Percentiles rank a stretch among this genome's conserved stretches.
phyloP scores from a whole-genome alignment of 108 stramenopile genomes.

The Nitzschia sp. region DNA sequence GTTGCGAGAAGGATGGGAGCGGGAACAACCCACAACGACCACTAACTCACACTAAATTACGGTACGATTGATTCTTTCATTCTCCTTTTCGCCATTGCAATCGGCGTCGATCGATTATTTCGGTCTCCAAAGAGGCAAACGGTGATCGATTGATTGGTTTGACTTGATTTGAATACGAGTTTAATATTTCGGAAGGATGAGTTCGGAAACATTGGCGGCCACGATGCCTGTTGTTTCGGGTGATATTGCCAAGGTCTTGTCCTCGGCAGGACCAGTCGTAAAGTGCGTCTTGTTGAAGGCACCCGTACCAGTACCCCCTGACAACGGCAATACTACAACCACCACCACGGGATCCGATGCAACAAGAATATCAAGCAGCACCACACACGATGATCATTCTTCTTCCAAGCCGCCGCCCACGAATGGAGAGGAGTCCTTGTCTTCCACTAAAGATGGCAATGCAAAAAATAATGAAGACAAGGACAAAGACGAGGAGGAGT shows the following conservation, averaged over 20 bases:
- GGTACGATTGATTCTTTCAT: too few species aligned
- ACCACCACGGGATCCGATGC: neutral
- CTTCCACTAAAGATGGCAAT: neutral
- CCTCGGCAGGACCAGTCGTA: constrained; percentile 70
- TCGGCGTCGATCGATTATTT: too few species aligned
- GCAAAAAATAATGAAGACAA: constrained; percentile 15
- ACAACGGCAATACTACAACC: neutral
- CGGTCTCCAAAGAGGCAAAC: too few species aligned
- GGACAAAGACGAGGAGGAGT: constrained; percentile 4
- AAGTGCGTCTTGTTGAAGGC: constrained; percentile 73
- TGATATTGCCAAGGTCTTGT: constrained; percentile 71
- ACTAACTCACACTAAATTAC: too few species aligned
- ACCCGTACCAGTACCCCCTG: neutral
- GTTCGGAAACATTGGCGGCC: too few species aligned
- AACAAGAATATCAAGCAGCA: too few species aligned
- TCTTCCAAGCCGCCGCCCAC: neutral
- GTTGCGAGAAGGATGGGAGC: too few species aligned
- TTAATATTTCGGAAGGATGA: too few species aligned
- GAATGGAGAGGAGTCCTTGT: neutral
- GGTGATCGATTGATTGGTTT: too few species aligned
- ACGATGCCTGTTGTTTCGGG: neutral
- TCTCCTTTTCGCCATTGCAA: too few species aligned
- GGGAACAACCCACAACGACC: too few species aligned
- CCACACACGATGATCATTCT: neutral
- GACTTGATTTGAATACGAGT: too few species aligned